These are phyloP conservation scores for Erysimum cheiranthoides DNA, from an alignment of 345 rosid genomes.

Conservation along the genomic window DNA sequence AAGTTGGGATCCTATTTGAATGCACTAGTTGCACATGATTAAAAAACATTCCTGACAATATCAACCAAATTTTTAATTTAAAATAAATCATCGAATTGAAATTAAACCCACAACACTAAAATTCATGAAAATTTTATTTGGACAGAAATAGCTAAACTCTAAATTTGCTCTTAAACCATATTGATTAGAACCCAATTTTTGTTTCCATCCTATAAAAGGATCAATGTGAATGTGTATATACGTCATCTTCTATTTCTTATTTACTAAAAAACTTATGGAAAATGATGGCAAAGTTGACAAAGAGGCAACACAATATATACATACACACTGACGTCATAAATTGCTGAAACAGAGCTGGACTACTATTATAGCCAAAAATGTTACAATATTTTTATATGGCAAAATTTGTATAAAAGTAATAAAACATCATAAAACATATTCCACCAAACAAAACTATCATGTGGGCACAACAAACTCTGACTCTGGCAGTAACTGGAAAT, in stretches of 20 bases:
- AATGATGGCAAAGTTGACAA: constrained; percentile 43
- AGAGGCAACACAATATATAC: constrained; percentile 1
- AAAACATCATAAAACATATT: constrained; percentile 10
- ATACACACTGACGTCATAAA: constrained; percentile 29
- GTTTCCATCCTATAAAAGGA: background rate
- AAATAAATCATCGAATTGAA: too few species aligned
- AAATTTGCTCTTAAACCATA: background rate
- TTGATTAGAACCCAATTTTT: background rate
- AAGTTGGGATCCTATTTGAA: too few species aligned
- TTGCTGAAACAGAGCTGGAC: constrained; percentile 11
- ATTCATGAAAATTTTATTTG: background rate
- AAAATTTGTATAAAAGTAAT: background rate
- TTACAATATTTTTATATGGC: background rate
- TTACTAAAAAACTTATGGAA: constrained; percentile 17
- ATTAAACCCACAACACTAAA: too few species aligned
- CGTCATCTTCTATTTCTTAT: constrained; percentile 8
- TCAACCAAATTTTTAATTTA: too few species aligned
- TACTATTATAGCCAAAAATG: background rate
- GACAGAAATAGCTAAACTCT: background rate
- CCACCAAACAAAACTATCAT: constrained; percentile 39
- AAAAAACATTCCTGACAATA: too few species aligned
- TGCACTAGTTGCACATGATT: too few species aligned
- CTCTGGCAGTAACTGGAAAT: constrained; percentile 51
- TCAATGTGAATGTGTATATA: constrained; percentile 8
- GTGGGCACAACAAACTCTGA: constrained; percentile 61